These are phyloP conservation scores for Coemansia sp. DNA, from an alignment of 192 early-diverging fungal species.

Conservation along the genomic window DNA sequence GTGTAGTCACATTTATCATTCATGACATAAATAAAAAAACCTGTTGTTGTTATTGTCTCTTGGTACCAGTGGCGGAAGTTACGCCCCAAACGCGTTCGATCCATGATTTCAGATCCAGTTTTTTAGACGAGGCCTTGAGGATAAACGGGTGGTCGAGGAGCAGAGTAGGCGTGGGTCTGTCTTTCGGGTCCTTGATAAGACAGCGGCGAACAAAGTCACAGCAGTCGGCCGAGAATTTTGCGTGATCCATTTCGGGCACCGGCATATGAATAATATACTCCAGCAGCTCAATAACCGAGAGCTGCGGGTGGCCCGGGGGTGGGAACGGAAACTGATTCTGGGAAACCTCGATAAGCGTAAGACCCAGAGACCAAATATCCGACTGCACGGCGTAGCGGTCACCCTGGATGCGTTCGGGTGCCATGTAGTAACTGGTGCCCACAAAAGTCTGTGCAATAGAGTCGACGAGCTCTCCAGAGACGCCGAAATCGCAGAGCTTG, in stretches of 20 bases:
- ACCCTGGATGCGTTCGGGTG: slow-evolving; percentile 95
- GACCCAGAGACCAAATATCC: slow-evolving; percentile 95
- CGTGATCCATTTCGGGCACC: slow-evolving; percentile 70
- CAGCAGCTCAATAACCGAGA: slow-evolving; percentile 89
- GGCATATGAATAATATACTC: slow-evolving; percentile 90
- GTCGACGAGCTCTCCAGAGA: slow-evolving; percentile 85
- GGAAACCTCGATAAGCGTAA: slow-evolving; percentile 92
- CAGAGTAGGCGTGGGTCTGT: slow-evolving; percentile 63
- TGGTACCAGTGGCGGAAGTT: slow-evolving; percentile 14
- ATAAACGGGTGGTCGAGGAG: slow-evolving; percentile 73
- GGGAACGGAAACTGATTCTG: slow-evolving; percentile 92
- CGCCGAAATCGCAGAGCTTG: slow-evolving; percentile 98
- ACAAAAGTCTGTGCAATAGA: slow-evolving; percentile 92
- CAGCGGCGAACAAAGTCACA: slow-evolving; percentile 54
- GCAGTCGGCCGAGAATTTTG: slow-evolving; percentile 33
- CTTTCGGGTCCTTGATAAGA: slow-evolving; percentile 69
- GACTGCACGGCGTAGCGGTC: slow-evolving; percentile 82
- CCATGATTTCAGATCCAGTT: slow-evolving; percentile 69
- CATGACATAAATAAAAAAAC: not conserved
- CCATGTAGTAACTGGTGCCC: slow-evolving; percentile 96
- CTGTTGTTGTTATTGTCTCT: not conserved
- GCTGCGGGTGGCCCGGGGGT: slow-evolving; percentile 66
- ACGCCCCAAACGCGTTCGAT: slow-evolving; percentile 68
- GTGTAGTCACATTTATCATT: no score
- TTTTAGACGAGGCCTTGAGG: slow-evolving; percentile 54